Evolutionary conservation across 2,329 filamentous ascomycete species (phyloP).

Genomic region (Monilinia fructigena): DNA sequence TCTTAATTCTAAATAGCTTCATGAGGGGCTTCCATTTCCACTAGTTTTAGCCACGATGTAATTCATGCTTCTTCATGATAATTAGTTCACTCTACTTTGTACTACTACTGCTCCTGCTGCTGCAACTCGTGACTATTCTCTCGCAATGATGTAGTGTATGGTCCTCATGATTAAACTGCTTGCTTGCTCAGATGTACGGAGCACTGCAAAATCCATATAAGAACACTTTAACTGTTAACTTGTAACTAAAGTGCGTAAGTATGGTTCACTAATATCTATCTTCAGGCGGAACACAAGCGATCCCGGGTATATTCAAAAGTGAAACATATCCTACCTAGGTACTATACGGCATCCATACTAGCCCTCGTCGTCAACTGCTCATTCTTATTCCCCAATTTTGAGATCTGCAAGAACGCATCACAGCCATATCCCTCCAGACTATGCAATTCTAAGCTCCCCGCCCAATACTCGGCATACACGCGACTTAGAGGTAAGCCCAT

Average conservation of each 20-base stretch:
- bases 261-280: not conserved
- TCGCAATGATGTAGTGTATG: not conserved
- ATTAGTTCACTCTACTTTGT: slow-evolving; percentile 9
- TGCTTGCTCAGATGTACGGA: not conserved
- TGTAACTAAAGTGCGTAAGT: not conserved
- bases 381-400: slow-evolving; percentile 95
- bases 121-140: not conserved
- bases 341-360: slow-evolving; percentile 68
- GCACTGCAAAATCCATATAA: not conserved
- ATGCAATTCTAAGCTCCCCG: slow-evolving; percentile 84
- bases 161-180: not conserved
- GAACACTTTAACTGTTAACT: not conserved
- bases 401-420: slow-evolving; percentile 94
- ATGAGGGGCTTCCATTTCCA: slow-evolving; percentile 32
- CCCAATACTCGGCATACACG: slow-evolving; percentile 98
- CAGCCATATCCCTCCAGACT: slow-evolving; percentile 94
- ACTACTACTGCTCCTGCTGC: not conserved
- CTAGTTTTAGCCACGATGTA: slow-evolving; percentile 41
- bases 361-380: slow-evolving; percentile 82
- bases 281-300: not conserved
- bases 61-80: slow-evolving; percentile 38
- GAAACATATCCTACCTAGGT: not conserved
- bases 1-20: slow-evolving; percentile 28
- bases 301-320: slow-evolving; percentile 13
- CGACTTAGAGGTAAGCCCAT: slow-evolving; percentile 92